phyloP scores from a whole-genome alignment of 2,329 filamentous ascomycete genomes.

The Teratosphaeria nubilosa region DNA sequence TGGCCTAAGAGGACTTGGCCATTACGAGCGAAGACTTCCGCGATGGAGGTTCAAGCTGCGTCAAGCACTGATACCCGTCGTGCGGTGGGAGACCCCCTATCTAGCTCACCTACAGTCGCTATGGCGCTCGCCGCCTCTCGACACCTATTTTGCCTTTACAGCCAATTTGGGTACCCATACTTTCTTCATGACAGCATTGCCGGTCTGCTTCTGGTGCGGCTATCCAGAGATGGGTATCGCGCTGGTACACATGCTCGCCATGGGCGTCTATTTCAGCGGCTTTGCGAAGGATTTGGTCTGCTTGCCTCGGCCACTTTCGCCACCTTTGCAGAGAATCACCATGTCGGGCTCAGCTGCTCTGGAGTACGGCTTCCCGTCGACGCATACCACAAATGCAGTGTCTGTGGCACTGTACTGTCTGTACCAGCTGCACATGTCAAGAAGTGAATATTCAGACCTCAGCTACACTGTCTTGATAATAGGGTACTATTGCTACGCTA shows the following conservation, averaged over 20 bases:
- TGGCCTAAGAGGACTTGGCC: constrained; percentile 66
- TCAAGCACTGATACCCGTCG: constrained; percentile 70
- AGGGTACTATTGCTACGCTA: constrained; percentile 71
- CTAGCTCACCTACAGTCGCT: constrained; percentile 75
- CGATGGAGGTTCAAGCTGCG: constrained; percentile 81
- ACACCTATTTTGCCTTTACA: constrained; percentile 93
- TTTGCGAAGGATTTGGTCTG: constrained; percentile 93
- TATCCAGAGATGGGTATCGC: constrained; percentile 75
- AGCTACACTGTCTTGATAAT: constrained; percentile 33
- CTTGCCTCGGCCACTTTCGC: constrained; percentile 81
- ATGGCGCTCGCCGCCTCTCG: constrained; percentile 71
- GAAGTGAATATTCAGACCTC: constrained; percentile 46
- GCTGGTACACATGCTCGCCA: constrained; percentile 51
- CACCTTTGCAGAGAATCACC: constrained; percentile 85
- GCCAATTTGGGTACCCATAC: constrained; percentile 96
- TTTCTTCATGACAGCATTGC: constrained; percentile 94
- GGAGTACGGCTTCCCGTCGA: constrained; percentile 95
- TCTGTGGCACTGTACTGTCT: constrained; percentile 83
- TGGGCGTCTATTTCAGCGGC: constrained; percentile 62
- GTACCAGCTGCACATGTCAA: constrained; percentile 55
- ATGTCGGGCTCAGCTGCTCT: constrained; percentile 94
- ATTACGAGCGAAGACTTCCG: constrained; percentile 58
- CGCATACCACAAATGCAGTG: constrained; percentile 92
- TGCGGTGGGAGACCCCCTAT: constrained; percentile 92
- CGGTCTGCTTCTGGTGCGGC: constrained; percentile 94